A percentile compares a stretch with the other conserved stretches of the same genome.
Evolutionary conservation across 805 yeast genomes (phyloP).

Genomic region (Pichia thaimueangensis): DNA sequence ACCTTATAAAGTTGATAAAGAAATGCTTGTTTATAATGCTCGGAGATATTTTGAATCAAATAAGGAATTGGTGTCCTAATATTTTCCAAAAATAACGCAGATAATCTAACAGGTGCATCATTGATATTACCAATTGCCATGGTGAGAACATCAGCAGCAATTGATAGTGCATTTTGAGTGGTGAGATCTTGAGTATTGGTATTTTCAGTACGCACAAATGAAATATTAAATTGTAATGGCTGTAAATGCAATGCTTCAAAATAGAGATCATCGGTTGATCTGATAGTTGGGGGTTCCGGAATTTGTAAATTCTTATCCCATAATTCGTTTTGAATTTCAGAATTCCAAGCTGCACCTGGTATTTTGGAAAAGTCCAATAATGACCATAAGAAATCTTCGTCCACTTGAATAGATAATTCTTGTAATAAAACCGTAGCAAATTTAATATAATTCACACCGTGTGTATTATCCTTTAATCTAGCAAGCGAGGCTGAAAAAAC

Average conservation of each 20-base stretch:
- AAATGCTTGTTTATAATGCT: slow-evolving; percentile 90
- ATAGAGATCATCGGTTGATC: slow-evolving; percentile 64
- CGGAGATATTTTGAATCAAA: slow-evolving; percentile 59
- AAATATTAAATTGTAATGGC: slow-evolving; percentile 81
- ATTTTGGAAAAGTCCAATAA: slow-evolving; percentile 71
- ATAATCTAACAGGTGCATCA: slow-evolving; percentile 89
- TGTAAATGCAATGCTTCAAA: slow-evolving; percentile 91
- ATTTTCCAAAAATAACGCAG: slow-evolving; percentile 83
- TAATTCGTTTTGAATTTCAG: slow-evolving; percentile 31
- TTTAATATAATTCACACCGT: slow-evolving; percentile 85
- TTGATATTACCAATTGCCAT: slow-evolving; percentile 97
- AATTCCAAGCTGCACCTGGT: slow-evolving; percentile 78
- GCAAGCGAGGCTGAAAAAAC: slow-evolving; percentile 82
- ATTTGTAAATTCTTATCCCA: slow-evolving; percentile 59
- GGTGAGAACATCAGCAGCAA: slow-evolving; percentile 76
- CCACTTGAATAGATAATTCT: slow-evolving; percentile 87
- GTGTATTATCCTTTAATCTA: slow-evolving; percentile 78
- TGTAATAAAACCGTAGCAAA: slow-evolving; percentile 86
- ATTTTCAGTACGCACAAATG: slow-evolving; percentile 86
- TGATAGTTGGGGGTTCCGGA: slow-evolving; percentile 60
- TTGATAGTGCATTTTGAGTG: slow-evolving; percentile 62
- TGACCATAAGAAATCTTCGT: slow-evolving; percentile 86
- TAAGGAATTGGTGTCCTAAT: slow-evolving; percentile 79
- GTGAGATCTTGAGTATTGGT: slow-evolving; percentile 48
- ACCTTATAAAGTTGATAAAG: slow-evolving; percentile 88